A percentile compares a stretch with the other conserved stretches of the same genome.
Conservation (phyloP, 768 basidiomycete genomes). For the Pisolithus orientalis region DNA sequence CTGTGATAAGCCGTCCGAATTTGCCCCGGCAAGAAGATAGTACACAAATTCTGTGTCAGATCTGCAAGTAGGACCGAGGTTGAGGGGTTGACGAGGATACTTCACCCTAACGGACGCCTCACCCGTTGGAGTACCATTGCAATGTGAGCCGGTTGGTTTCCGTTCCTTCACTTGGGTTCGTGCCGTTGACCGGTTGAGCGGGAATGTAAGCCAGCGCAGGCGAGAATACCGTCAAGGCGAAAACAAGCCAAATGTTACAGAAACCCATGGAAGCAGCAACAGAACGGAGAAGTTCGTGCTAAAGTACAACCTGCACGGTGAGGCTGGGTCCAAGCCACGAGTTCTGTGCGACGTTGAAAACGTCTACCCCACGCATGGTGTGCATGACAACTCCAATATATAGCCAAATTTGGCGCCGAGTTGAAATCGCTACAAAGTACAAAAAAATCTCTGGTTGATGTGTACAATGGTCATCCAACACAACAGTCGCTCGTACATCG, state of each 20-base stretch:
- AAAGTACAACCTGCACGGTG: too few relatives aligned
- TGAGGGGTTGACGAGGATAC: neutral
- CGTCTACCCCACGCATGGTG: neutral
- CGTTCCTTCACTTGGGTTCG: slow-evolving; percentile 29
- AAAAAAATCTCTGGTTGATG: neutral
- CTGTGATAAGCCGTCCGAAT: slow-evolving; percentile 46
- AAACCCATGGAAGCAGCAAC: slow-evolving; percentile 11
- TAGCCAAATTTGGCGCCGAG: neutral
- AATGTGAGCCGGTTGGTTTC: slow-evolving; percentile 48
- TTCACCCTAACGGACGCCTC: slow-evolving; percentile 8
- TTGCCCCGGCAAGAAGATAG: slow-evolving; percentile 50
- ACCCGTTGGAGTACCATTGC: slow-evolving; percentile 56
- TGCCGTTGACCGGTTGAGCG: slow-evolving; percentile 52
- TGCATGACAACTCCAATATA: neutral
- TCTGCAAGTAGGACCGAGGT: slow-evolving; percentile 23
- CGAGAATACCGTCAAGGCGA: slow-evolving; percentile 3
- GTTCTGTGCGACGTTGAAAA: neutral
- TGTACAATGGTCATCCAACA: neutral
- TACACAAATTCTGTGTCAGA: slow-evolving; percentile 50
- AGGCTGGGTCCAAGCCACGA: neutral
- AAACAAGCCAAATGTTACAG: neutral
- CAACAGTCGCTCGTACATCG: neutral
- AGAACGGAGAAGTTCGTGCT: neutral
- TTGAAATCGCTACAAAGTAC: too few relatives aligned
- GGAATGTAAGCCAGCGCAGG: slow-evolving; percentile 54